Evolutionary conservation across 768 basidiomycete species (phyloP).

Genomic region (Cystobasidium tubakii): DNA sequence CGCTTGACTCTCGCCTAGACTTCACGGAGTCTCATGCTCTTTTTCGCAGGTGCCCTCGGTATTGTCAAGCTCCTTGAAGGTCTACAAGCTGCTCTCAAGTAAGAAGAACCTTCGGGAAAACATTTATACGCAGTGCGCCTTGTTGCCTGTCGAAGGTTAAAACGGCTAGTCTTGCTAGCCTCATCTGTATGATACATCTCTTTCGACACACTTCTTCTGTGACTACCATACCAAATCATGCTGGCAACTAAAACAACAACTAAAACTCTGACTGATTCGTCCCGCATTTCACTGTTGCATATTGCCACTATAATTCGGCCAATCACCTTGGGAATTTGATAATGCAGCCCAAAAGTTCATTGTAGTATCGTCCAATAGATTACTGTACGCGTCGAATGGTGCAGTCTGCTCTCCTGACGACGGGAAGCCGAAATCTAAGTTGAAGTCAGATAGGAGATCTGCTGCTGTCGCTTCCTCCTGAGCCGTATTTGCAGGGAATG

Average conservation of each 20-base stretch:
- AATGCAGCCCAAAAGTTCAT: constrained; percentile 28
- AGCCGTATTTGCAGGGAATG: constrained; percentile 24
- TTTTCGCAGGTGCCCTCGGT: constrained; percentile 47
- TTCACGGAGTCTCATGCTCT: too few species aligned
- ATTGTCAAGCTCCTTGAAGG: constrained; percentile 44
- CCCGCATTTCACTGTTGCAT: neutral
- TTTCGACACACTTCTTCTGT: neutral
- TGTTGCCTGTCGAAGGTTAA: neutral
- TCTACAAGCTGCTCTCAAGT: constrained; percentile 29
- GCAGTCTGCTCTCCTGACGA: constrained; percentile 4
- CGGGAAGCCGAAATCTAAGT: constrained; percentile 29
- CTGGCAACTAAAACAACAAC: too few species aligned
- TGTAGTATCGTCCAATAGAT: constrained; percentile 23
- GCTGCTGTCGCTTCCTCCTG: constrained; percentile 30
- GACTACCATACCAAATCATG: neutral
- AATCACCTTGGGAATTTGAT: constrained; percentile 11
- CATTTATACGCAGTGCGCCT: neutral
- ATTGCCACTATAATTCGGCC: neutral
- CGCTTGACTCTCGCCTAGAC: too few species aligned
- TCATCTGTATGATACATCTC: neutral
- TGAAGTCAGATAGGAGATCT: constrained; percentile 33
- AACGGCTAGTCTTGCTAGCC: neutral
- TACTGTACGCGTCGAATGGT: constrained; percentile 30
- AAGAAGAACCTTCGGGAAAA: neutral
- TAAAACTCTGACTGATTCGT: too few species aligned